Base-by-base conservation (phyloP, 169 alveolate genomes). In the Eimeria sp. region DNA sequence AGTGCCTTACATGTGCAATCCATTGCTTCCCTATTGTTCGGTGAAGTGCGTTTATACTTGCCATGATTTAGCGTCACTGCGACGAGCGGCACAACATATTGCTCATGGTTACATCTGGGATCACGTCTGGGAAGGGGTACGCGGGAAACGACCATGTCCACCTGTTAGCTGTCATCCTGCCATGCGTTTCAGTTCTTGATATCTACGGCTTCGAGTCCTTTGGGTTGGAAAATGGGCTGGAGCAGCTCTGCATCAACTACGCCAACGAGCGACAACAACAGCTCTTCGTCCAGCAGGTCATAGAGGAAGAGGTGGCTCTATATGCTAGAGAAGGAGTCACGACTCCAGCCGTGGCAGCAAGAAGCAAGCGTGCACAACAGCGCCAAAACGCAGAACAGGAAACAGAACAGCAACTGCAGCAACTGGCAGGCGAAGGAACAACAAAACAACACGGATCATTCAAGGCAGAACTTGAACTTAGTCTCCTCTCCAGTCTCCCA, bases 231-330 rank as follows among this genome's bases (percentile, higher is more conserved):
- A 98, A 98, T 49, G 97, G 99, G 20, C 97, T 98, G 91, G 99
- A 98, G 95, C 99, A 98, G 97, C 96, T 98, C 56, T 97, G 99
- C 91, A 98, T 98, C 82, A 98, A 98, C 97, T 98, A 98, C 94
- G 99, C 99, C 14, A 98, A 98, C 83, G 99, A 98, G 97, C 95
- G 96, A 74, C 95, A 98, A 71, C 99, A 99, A 89, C 97, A 98
- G 74, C 97, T 97, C 93, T 98, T 98, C 97, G 97, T 98, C 82
- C 97, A 99, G 88, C 98, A 98, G 85, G 97, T 98, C 93, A 97
- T 98, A 16, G 30, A 37, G 60, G 91, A 83, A 52, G 97, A 94
- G 78, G 52, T 56, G 14, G 80, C 72, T 23, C 87, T 95, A 18
- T 95, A 89, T 71, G 10, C 43, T 49, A n/a, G 88, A 37, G 96